Evolutionary conservation across 2,329 filamentous ascomycete genomes (phyloP), one percentile per base, ranked within the genome.

Genomic region (Nemania diffusa): DNA sequence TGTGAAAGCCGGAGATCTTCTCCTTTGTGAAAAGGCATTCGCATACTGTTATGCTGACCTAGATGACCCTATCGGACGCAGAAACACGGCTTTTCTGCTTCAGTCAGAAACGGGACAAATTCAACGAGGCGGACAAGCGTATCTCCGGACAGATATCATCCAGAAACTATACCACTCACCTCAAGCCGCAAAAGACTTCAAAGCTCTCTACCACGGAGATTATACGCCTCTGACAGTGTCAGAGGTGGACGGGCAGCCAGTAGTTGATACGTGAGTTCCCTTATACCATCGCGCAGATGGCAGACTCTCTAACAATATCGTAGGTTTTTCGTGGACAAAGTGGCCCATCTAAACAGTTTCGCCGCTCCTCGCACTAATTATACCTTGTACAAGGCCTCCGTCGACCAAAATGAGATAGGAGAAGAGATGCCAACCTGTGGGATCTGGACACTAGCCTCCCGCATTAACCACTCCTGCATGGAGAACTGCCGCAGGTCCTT

Each of bases 21-120:
- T 89, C 0, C 70, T 88, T 1, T 88, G 84, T 53, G 86, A 88
- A 66, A 89, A 88, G 67, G 85, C 86, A 0, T 87, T 88, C 70
- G 74, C 74, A 0, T 80, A 86, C 71, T 77, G 68, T 22, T 82
- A 77, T 50, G 70, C 66, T 40, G 77, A 67, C 37, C 74, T 71
- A 3, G 70, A 72, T 8, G 70, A 66, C 7, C 57, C 42, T 7
- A 32, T 53, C 1, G 56, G 75, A 52, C n/a, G 3, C 7, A 69
- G 64, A 5, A 74, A 72, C 3, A 64, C 69, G 11, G 74, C 62
- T 1, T n/a, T 83, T 0, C 57, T 84, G 51, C 72, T 85, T 17
- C 81, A 84, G 62, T 2, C 74, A 2, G 71, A 78, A 1, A 79
- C 75, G 7, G 73, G 80, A 2, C 67, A 15, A 6, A 69, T 74